Conservation (phyloP, 257 asterid species). For the Fraxinus americana region DNA sequence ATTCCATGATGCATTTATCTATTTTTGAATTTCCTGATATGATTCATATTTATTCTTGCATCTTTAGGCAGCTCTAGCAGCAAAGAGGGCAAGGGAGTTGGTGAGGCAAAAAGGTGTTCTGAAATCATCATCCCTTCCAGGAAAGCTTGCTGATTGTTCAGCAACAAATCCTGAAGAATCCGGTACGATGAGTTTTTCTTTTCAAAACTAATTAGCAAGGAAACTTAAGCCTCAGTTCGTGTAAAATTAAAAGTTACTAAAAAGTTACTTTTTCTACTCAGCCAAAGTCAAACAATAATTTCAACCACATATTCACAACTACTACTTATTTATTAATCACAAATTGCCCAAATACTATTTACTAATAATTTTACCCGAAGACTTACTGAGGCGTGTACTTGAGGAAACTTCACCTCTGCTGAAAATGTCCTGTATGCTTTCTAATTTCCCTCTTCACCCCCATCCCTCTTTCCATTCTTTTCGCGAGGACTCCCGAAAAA, state of each 20-base stretch:
- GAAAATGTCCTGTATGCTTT: neutral
- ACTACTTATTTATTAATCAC: too few species aligned
- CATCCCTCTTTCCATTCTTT: neutral
- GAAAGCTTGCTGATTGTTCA: slow-evolving; percentile 99
- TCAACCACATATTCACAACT: too few species aligned
- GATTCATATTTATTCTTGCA: slow-evolving; percentile 12
- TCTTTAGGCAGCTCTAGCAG: slow-evolving; percentile 93
- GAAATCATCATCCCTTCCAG: slow-evolving; percentile 93
- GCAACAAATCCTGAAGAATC: slow-evolving; percentile 84
- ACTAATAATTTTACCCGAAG: too few species aligned
- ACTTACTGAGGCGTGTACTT: neutral
- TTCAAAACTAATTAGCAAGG: slow-evolving; percentile 1
- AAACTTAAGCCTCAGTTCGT: neutral
- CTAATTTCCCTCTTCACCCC: neutral
- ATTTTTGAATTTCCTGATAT: slow-evolving; percentile 14
- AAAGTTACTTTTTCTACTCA: too few species aligned
- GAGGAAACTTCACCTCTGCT: neutral
- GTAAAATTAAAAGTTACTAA: neutral
- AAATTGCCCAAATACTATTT: too few species aligned
- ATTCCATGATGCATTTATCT: neutral
- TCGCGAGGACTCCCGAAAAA: neutral
- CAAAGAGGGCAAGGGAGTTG: slow-evolving; percentile 94
- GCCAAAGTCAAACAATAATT: too few species aligned
- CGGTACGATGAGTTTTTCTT: slow-evolving; percentile 47
- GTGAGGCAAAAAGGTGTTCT: slow-evolving; percentile 88